Percentiles rank a stretch among this genome's conserved stretches.
Evolutionary conservation across 2,329 filamentous ascomycete genomes (phyloP).

Genomic region (Colletotrichum australisinense): DNA sequence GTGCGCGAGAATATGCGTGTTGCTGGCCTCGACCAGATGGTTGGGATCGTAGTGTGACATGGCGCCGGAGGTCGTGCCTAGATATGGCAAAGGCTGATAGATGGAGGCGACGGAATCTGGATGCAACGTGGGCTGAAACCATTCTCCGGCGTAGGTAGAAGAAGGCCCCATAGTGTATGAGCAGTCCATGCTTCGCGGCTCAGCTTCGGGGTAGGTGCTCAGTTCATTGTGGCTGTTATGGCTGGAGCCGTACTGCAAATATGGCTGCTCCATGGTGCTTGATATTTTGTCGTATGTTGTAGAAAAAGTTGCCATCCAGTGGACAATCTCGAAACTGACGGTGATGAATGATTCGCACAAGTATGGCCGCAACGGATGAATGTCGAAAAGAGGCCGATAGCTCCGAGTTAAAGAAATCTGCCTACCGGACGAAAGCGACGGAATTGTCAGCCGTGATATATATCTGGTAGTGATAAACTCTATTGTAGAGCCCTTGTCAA

Average conservation of each 20-base stretch:
- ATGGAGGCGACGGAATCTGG: background rate
- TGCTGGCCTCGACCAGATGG: background rate
- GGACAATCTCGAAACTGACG: background rate
- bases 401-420: background rate
- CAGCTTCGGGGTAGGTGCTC: background rate
- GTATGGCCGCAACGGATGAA: background rate
- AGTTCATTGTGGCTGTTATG: too few species aligned
- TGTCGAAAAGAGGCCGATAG: background rate
- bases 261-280: background rate
- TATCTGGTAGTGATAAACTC: constrained; percentile 3
- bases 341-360: background rate
- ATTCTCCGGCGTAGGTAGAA: background rate
- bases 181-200: background rate
- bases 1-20: background rate
- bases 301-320: background rate
- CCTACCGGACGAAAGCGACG: background rate
- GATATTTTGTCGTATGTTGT: background rate
- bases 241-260: background rate
- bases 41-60: constrained; percentile 8
- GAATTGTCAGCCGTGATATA: constrained; percentile 1
- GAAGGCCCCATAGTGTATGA: background rate
- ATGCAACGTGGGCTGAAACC: constrained; percentile 11
- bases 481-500: constrained; percentile 2
- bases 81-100: constrained; percentile 7
- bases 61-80: background rate